Conservation (phyloP, 768 basidiomycete species). For the Termitomyces titanicus region DNA sequence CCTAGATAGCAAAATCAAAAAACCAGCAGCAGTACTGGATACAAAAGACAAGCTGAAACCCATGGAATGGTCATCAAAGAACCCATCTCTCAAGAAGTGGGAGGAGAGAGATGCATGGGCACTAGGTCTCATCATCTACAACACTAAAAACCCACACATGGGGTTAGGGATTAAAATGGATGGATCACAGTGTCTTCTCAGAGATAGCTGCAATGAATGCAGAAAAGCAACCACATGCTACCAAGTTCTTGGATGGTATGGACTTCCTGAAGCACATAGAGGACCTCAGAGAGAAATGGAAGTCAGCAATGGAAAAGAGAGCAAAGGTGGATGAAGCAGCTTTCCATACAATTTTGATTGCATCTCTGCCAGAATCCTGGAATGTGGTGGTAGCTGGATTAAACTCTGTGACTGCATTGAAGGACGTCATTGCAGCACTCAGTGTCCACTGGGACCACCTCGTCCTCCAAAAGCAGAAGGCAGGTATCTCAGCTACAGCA, state of each 20-base stretch:
- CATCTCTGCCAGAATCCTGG: slow-evolving; percentile 11
- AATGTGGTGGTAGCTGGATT: slow-evolving; percentile 2
- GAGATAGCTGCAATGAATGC: neutral
- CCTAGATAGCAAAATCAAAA: neutral
- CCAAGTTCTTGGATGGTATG: neutral
- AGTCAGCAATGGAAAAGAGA: neutral
- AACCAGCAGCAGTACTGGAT: neutral
- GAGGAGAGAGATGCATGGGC: too few species aligned
- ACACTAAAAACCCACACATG: too few species aligned
- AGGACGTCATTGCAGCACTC: slow-evolving; percentile 1
- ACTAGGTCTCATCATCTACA: too few species aligned
- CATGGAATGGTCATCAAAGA: neutral
- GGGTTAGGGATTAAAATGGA: too few species aligned
- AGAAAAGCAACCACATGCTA: neutral
- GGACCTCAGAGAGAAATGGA: too few species aligned
- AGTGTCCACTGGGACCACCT: slow-evolving; percentile 6
- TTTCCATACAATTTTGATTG: slow-evolving; percentile 1
- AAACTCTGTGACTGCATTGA: neutral
- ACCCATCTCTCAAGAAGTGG: neutral
- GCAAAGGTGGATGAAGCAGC: neutral
- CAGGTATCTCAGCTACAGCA: neutral
- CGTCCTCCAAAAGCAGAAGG: neutral
- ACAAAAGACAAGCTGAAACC: neutral
- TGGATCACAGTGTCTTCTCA: too few species aligned
- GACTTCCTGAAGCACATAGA: neutral